These are phyloP conservation scores for Epichloe elymi DNA, from an alignment of 2,329 filamentous ascomycete species.

Conservation along the genomic window DNA sequence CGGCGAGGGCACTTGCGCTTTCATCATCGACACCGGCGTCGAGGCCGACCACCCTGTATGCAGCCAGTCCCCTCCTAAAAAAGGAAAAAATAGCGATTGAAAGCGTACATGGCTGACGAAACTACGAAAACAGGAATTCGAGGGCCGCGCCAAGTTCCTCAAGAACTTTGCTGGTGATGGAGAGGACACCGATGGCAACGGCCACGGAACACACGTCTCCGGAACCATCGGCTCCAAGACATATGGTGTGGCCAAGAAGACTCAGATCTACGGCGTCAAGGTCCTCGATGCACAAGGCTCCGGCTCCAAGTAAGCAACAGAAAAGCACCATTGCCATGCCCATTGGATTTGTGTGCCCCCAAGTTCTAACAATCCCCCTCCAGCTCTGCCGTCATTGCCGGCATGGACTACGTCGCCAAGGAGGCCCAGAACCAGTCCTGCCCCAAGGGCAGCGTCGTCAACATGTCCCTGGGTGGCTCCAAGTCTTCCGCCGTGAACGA, in stretches of 20 bases:
- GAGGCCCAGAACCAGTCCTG: conserved; percentile 23
- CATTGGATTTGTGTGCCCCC: no score
- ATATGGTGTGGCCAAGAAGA: conserved; percentile 34
- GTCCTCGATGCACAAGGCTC: conserved; percentile 26
- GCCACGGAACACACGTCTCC: conserved; percentile 35
- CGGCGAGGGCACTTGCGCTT: conserved; percentile 27
- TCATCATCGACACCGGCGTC: conserved; percentile 33
- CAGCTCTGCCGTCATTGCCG: conserved; percentile 28
- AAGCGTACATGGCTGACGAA: background rate
- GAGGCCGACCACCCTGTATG: conserved; percentile 22
- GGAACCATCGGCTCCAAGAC: conserved; percentile 29
- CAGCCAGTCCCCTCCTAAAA: background rate
- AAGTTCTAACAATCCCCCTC: background rate
- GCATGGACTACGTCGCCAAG: conserved; percentile 28
- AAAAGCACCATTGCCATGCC: no score
- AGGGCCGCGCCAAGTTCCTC: conserved; percentile 26
- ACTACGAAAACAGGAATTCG: conserved; percentile 20
- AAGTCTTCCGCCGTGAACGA: conserved; percentile 32
- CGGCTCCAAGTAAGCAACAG: conserved; percentile 23
- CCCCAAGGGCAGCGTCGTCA: conserved; percentile 32
- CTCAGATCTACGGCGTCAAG: conserved; percentile 30
- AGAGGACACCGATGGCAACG: conserved; percentile 26
- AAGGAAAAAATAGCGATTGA: background rate
- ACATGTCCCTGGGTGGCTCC: conserved; percentile 41
- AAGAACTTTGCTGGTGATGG: conserved; percentile 23